phyloP scores from a whole-genome alignment of 2,329 filamentous ascomycete species.

The Paecilomyces sp. region DNA sequence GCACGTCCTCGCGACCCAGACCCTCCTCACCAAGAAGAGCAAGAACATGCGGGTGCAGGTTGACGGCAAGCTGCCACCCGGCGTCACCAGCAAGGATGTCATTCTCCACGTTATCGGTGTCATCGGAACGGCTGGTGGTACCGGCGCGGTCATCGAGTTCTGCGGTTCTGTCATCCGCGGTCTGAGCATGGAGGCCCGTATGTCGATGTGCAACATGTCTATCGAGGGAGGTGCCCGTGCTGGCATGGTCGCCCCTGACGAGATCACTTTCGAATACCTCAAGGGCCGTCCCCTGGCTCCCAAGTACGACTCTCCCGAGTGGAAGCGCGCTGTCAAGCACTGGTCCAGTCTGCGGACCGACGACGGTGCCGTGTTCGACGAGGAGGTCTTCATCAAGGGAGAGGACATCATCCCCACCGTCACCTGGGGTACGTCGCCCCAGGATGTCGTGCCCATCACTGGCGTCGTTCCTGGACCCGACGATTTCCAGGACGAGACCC shows the following conservation, averaged over 20 bases:
- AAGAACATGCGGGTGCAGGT: slow-evolving; percentile 99
- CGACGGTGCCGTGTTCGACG: slow-evolving; percentile 80
- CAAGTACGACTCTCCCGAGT: slow-evolving; percentile 73
- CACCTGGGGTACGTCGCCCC: slow-evolving; percentile 94
- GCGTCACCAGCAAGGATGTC: slow-evolving; percentile 94
- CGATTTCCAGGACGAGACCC: slow-evolving; percentile 70
- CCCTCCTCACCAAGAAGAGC: slow-evolving; percentile 85
- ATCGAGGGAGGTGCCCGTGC: slow-evolving; percentile 93
- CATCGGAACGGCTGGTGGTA: slow-evolving; percentile 93
- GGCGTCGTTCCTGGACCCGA: slow-evolving; percentile 85
- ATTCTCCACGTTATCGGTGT: slow-evolving; percentile 86
- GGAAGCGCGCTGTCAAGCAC: slow-evolving; percentile 81
- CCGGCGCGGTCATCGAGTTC: slow-evolving; percentile 92
- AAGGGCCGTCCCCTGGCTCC: slow-evolving; percentile 86
- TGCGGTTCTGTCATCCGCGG: slow-evolving; percentile 86
- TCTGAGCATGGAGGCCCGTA: slow-evolving; percentile 92
- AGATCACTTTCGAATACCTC: slow-evolving; percentile 90
- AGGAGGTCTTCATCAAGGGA: slow-evolving; percentile 79
- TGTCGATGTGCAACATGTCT: slow-evolving; percentile 99
- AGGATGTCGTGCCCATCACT: slow-evolving; percentile 93
- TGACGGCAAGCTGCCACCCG: slow-evolving; percentile 79
- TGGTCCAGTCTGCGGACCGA: slow-evolving; percentile 85
- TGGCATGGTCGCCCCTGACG: slow-evolving; percentile 93
- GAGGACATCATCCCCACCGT: slow-evolving; percentile 92
- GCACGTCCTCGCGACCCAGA: slow-evolving; percentile 95